A percentile compares a stretch with the other conserved stretches of the same genome.
These are phyloP conservation scores for Ilyonectria robusta DNA, from an alignment of 2,329 filamentous ascomycete genomes.

Conservation along the genomic window DNA sequence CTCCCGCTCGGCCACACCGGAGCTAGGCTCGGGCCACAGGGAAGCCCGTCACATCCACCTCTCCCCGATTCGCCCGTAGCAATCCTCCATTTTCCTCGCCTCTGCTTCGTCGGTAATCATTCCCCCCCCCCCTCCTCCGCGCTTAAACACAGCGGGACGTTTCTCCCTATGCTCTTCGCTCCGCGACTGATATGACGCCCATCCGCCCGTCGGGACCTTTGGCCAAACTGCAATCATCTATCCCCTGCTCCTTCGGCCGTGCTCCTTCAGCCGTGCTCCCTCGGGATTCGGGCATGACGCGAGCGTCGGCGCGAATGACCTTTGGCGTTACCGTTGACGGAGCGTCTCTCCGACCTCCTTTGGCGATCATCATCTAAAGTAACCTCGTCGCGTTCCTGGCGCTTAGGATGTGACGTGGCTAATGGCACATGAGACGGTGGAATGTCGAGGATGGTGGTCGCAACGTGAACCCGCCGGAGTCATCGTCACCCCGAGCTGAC, in stretches of 20 bases:
- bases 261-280: conserved; percentile 1
- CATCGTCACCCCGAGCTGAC: not conserved
- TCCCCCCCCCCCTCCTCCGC: conserved; percentile 31
- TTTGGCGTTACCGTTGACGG: not conserved
- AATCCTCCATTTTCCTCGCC: conserved; percentile 2
- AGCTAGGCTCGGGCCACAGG: conserved; percentile 38
- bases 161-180: not conserved
- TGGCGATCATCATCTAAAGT: conserved; percentile 8
- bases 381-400: conserved; percentile 1
- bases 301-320: not conserved
- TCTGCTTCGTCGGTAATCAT: not conserved
- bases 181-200: conserved; percentile 37
- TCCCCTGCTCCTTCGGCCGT: conserved; percentile 28
- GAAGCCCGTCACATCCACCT: conserved; percentile 36
- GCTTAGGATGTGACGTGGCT: not conserved
- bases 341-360: not conserved
- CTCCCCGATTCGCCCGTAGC: conserved; percentile 40
- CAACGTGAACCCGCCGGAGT: not conserved
- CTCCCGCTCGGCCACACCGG: conserved; percentile 29
- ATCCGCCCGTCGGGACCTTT: conserved; percentile 34
- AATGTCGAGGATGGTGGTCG: not conserved
- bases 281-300: not conserved
- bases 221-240: conserved; percentile 37
- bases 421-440: not conserved
- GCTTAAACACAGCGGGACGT: conserved; percentile 34